Conservation (phyloP, 345 rosid genomes). For the Euphorbia pulcherrima region DNA sequence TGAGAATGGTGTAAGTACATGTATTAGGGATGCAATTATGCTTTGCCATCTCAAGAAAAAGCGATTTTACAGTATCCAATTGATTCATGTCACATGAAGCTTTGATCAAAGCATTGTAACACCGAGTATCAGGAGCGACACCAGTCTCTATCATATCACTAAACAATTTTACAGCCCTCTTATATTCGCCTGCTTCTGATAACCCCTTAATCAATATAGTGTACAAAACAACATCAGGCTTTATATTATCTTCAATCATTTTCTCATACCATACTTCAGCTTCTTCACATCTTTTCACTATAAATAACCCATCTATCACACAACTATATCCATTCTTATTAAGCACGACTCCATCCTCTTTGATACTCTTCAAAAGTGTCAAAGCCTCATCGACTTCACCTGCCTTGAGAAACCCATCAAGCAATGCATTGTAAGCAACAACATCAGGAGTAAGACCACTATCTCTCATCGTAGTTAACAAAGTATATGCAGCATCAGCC, state of each 20-base stretch:
- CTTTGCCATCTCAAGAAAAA: constrained; percentile 63
- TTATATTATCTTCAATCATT: constrained; percentile 42
- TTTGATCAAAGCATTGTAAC: constrained; percentile 84
- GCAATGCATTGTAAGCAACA: constrained; percentile 59
- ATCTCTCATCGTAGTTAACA: constrained; percentile 60
- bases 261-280: constrained; percentile 49
- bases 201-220: constrained; percentile 66
- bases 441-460: constrained; percentile 51
- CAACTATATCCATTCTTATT: constrained; percentile 48
- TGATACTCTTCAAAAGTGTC: constrained; percentile 40
- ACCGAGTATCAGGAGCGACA: constrained; percentile 55
- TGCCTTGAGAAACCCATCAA: constrained; percentile 69
- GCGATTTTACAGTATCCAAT: constrained; percentile 62
- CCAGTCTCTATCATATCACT: constrained; percentile 65
- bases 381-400: constrained; percentile 66
- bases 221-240: constrained; percentile 62
- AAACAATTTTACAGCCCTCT: constrained; percentile 51
- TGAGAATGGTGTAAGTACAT: constrained; percentile 67
- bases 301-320: constrained; percentile 62
- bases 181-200: constrained; percentile 46
- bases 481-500: constrained; percentile 54
- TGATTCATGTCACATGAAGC: constrained; percentile 66
- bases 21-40: constrained; percentile 44
- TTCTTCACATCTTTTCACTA: constrained; percentile 45
- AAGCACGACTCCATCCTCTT: constrained; percentile 57